Evolutionary conservation across 371 early-diverging fungal species (phyloP).

Genomic region (Mortierella sp.): DNA sequence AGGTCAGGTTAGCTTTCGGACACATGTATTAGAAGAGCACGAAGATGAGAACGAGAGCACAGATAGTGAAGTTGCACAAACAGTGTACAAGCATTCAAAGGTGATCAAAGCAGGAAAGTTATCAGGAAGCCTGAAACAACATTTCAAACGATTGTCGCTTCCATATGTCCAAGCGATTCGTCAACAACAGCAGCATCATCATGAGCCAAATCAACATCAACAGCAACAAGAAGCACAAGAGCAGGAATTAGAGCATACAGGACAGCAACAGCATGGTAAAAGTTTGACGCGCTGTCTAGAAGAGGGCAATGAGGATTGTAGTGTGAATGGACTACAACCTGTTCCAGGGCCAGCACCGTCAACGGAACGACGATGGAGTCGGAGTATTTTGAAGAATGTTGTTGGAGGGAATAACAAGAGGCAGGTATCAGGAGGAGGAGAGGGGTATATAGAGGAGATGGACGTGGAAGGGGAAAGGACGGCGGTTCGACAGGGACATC

Average conservation of each 20-base stretch:
- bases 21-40: conserved; percentile 20
- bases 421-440: not conserved
- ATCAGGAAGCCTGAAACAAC: conserved; percentile 11
- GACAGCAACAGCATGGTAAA: not conserved
- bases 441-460: not conserved
- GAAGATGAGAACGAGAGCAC: conserved; percentile 7
- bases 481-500: conserved; percentile 6
- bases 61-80: not conserved
- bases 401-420: conserved; percentile 8
- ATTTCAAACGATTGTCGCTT: conserved; percentile 27
- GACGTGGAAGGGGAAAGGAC: conserved; percentile 1
- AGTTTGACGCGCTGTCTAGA: conserved; percentile 4
- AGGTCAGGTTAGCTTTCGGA: not conserved
- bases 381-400: conserved; percentile 19
- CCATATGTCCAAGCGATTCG: conserved; percentile 48
- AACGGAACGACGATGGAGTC: conserved; percentile 27
- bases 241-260: too few species aligned
- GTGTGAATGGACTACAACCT: conserved; percentile 9
- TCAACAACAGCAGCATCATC: conserved; percentile 32
- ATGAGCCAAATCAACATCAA: not conserved
- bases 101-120: not conserved
- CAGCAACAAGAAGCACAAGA: not conserved
- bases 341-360: conserved; percentile 14
- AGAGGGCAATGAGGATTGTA: conserved; percentile 2
- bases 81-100: not conserved